Evolutionary conservation across 192 early-diverging fungal species (phyloP), one percentile per base, ranked within the genome.

Genomic region (Coemansia sp.): DNA sequence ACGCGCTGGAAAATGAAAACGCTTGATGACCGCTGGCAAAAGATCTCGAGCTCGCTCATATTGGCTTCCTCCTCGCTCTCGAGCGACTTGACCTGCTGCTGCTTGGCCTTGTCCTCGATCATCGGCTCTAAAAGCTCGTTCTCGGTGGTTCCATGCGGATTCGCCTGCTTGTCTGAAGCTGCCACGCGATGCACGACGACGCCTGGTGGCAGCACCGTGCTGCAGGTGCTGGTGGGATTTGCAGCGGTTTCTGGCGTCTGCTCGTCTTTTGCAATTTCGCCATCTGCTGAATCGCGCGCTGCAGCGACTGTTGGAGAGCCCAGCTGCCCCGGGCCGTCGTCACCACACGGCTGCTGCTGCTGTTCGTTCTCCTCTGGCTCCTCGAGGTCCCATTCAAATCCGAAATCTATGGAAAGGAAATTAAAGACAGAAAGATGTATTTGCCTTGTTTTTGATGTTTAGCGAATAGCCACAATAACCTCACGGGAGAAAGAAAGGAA

Each of bases 1-100:
- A 81, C 78, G 27, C 81, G 75, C 63, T 78, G 75, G 42, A 74
- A 82, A 42, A 77, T 74, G 50, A 69, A 74, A 35, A 73, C 63
- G 64, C 75, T 78, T 6, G 60, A 22, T 19, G 81, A 34, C 34
- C 81, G 68, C 55, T 70, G 64, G 60, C 68, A 74, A 16, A 83
- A 70, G 4, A 73, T 58, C 51, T 83, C 75, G 14, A 83, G 39
- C 6, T 69, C 58, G 23, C 59, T 72, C 64, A 83, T 72, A 42
- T 83, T 62, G 52, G 67, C 75, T 29, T 78, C 81, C 14, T 55
- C 56, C 51, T 67, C 39, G 55, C 20, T 58, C 42, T 81, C 78
- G 36, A 81, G 60, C 52, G 61, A 52, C 62, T 58, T 34, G 8
- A 60, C 78, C 32, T 81, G 55, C 34, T 57, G 62, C 61, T 71